These are phyloP conservation scores for Brassica nigra DNA, from an alignment of 345 rosid genomes.

Conservation along the genomic window DNA sequence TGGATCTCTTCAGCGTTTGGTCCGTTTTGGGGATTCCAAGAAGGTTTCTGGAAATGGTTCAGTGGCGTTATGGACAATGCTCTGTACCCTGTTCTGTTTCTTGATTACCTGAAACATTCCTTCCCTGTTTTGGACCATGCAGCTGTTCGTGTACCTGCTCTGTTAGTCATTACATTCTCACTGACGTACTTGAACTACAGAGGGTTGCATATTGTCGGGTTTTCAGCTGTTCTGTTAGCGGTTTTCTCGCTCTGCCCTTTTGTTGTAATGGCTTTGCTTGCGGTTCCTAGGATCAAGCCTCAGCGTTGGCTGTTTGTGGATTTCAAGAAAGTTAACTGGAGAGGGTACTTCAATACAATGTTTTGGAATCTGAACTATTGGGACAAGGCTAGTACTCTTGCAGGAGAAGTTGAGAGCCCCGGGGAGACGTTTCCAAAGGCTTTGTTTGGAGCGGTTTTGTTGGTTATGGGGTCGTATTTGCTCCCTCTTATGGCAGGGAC, in stretches of 20 bases:
- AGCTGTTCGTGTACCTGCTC: slow-evolving; percentile 77
- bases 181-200: slow-evolving; percentile 86
- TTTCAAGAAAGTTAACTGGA: slow-evolving; percentile 70
- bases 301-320: slow-evolving; percentile 71
- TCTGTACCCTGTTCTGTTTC: slow-evolving; percentile 80
- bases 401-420: slow-evolving; percentile 84
- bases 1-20: slow-evolving; percentile 96
- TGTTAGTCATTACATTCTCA: slow-evolving; percentile 67
- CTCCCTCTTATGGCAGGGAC: slow-evolving; percentile 85
- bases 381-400: slow-evolving; percentile 96
- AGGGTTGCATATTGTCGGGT: slow-evolving; percentile 82
- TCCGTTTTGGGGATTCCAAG: slow-evolving; percentile 93
- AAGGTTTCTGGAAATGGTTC: slow-evolving; percentile 97
- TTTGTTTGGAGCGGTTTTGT: slow-evolving; percentile 68
- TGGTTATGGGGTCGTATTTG: slow-evolving; percentile 78
- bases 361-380: slow-evolving; percentile 97
- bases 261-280: slow-evolving; percentile 64
- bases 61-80: slow-evolving; percentile 99
- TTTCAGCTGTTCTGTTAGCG: slow-evolving; percentile 71
- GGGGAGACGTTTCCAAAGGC: slow-evolving; percentile 91
- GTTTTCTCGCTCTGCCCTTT: slow-evolving; percentile 79
- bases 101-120: slow-evolving; percentile 89
- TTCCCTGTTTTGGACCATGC: slow-evolving; percentile 61
- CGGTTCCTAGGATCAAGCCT: slow-evolving; percentile 71
- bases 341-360: slow-evolving; percentile 85